Conservation (phyloP, 495 filamentous ascomycete species). For the Monascus purpureus region DNA sequence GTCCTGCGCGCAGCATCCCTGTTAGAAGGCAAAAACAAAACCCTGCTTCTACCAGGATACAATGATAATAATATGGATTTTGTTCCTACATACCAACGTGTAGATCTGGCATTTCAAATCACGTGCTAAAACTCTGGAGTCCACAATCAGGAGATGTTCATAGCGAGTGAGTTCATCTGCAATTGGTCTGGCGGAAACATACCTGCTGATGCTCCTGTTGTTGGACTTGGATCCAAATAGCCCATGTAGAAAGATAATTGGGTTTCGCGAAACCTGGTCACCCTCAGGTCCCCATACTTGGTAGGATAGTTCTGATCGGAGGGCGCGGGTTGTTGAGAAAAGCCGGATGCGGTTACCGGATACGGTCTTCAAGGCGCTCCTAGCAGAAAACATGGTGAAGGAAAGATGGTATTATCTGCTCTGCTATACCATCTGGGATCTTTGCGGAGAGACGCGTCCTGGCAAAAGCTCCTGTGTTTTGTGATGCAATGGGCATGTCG, state of each 20-base stretch:
- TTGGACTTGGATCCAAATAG: conserved; percentile 96
- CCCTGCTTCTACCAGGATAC: too few relatives aligned
- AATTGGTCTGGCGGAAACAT: conserved; percentile 28
- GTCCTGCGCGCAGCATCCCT: too few relatives aligned
- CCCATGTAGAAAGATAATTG: conserved; percentile 84
- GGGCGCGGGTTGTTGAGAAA: conserved; percentile 22
- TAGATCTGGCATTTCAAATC: conserved; percentile 74
- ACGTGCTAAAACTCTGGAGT: conserved; percentile 56
- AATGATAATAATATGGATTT: not conserved
- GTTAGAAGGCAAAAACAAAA: too few relatives aligned
- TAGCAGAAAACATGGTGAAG: not conserved
- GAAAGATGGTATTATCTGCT: too few relatives aligned
- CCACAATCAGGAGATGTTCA: conserved; percentile 2
- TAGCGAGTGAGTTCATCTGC: too few relatives aligned
- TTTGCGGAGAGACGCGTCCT: too few relatives aligned
- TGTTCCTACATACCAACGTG: conserved; percentile 47
- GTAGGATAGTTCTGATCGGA: conserved; percentile 22
- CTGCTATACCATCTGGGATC: too few relatives aligned
- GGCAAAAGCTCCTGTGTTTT: too few relatives aligned
- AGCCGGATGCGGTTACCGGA: conserved; percentile 10
- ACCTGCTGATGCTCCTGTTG: conserved; percentile 94
- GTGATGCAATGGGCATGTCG: too few relatives aligned
- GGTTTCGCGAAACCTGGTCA: conserved; percentile 28
- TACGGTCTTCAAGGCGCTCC: not conserved
- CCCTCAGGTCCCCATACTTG: conserved; percentile 29